phyloP scores from a whole-genome alignment of 345 rosid species.

The Hypericum perforatum region DNA sequence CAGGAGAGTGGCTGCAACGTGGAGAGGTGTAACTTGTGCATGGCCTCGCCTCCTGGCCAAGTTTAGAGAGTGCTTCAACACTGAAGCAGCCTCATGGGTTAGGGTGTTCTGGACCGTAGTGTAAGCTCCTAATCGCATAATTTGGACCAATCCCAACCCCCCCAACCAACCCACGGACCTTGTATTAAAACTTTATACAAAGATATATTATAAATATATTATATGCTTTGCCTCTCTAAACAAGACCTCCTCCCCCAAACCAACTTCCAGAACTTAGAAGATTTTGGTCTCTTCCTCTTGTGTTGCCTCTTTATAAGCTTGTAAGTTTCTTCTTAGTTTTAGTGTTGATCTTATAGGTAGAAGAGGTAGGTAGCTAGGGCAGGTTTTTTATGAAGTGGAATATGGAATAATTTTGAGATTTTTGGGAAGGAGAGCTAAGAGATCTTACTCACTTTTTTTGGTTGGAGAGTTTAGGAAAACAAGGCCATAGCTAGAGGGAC shows the following conservation, averaged over 20 bases:
- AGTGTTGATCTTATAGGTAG: conserved; percentile 6
- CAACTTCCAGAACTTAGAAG: too few relatives aligned
- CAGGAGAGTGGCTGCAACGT: conserved; percentile 43
- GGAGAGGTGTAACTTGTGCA: conserved; percentile 89
- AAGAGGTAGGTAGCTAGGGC: too few relatives aligned
- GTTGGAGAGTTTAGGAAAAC: conserved; percentile 26
- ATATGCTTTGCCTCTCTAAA: too few relatives aligned
- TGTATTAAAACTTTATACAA: neutral
- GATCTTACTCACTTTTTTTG: neutral
- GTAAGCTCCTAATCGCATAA: conserved; percentile 90
- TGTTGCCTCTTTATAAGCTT: too few relatives aligned
- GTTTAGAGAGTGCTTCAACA: conserved; percentile 81
- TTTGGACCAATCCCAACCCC: conserved; percentile 49
- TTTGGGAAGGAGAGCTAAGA: conserved; percentile 12
- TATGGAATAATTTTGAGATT: conserved; percentile 1
- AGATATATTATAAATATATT: too few relatives aligned
- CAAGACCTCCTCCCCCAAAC: too few relatives aligned
- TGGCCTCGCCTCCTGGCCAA: conserved; percentile 87
- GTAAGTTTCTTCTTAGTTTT: too few relatives aligned
- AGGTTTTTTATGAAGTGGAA: too few relatives aligned
- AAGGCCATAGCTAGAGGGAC: conserved; percentile 11
- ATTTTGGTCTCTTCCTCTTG: too few relatives aligned
- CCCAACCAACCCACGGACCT: conserved; percentile 27
- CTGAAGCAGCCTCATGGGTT: conserved; percentile 95
- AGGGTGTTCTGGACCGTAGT: conserved; percentile 88